These are phyloP conservation scores for Medicago lupulina DNA, from an alignment of 306 rosid species.

Conservation along the genomic window DNA sequence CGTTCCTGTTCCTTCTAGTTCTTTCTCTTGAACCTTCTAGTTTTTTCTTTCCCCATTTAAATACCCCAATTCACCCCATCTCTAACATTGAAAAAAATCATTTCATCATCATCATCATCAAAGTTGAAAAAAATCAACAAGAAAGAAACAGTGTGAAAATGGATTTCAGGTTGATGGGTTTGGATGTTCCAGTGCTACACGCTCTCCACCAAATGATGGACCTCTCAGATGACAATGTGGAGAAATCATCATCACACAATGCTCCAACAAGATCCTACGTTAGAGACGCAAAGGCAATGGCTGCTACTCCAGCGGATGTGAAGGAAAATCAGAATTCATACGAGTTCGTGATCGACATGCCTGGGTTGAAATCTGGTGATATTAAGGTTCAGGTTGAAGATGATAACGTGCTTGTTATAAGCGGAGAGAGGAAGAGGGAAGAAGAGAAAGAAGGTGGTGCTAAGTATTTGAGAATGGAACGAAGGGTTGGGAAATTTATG, in stretches of 20 bases:
- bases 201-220: constrained; percentile 72
- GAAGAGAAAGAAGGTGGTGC: constrained; percentile 75
- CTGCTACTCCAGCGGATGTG: constrained; percentile 82
- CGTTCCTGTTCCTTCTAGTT: background rate
- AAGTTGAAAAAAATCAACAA: background rate
- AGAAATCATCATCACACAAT: background rate
- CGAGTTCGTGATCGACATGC: constrained; percentile 84
- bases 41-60: background rate
- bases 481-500: constrained; percentile 85
- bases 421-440: constrained; percentile 90
- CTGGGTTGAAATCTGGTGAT: constrained; percentile 80
- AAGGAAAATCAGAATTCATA: constrained; percentile 69
- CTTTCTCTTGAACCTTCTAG: background rate
- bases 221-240: constrained; percentile 49
- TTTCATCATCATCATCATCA: background rate
- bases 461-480: constrained; percentile 84
- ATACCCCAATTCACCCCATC: background rate
- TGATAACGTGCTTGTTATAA: constrained; percentile 70
- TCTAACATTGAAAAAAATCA: background rate
- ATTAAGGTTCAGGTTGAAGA: constrained; percentile 96
- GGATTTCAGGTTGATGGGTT: constrained; percentile 76
- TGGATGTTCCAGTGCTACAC: constrained; percentile 67
- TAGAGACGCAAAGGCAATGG: constrained; percentile 89
- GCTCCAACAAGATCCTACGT: constrained; percentile 70
- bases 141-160: no score